A percentile compares a stretch with the other conserved stretches of the same genome.
Evolutionary conservation across 805 yeast genomes (phyloP).

Genomic region (Saccharomycopsis sp.): DNA sequence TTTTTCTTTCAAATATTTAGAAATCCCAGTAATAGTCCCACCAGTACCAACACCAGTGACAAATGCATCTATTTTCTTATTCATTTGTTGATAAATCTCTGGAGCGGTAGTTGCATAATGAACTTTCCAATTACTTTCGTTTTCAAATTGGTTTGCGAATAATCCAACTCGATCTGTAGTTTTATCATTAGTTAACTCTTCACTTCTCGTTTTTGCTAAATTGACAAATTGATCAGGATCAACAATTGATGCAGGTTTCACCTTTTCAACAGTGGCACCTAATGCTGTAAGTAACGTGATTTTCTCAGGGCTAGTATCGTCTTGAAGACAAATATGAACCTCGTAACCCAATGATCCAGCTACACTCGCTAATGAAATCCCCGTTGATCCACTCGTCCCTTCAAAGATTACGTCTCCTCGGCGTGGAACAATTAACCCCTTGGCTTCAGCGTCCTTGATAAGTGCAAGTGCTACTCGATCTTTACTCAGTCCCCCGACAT

Average conservation of each 20-base stretch:
- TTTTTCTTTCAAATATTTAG: constrained; percentile 58
- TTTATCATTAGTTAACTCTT: constrained; percentile 33
- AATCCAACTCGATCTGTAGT: constrained; percentile 47
- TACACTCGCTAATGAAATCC: constrained; percentile 87
- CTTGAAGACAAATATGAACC: constrained; percentile 91
- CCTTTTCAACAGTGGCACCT: constrained; percentile 81
- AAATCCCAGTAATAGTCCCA: constrained; percentile 93
- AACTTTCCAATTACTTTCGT: constrained; percentile 79
- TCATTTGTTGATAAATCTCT: constrained; percentile 73
- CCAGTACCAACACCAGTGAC: constrained; percentile 95
- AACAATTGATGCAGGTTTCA: constrained; percentile 90
- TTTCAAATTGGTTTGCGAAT: constrained; percentile 95
- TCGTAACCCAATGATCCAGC: constrained; percentile 83
- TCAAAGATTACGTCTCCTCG: constrained; percentile 76
- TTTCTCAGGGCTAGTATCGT: constrained; percentile 86
- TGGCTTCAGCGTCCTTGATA: constrained; percentile 56
- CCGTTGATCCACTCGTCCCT: constrained; percentile 97
- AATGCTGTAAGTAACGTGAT: constrained; percentile 59
- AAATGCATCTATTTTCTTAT: constrained; percentile 59
- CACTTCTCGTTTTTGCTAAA: constrained; percentile 66
- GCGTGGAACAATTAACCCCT: constrained; percentile 51
- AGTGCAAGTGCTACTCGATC: constrained; percentile 90
- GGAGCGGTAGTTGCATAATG: constrained; percentile 88
- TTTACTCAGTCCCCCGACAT: constrained; percentile 95
- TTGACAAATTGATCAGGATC: constrained; percentile 92